These are phyloP conservation scores for Stevia rebaudiana DNA, from an alignment of 140 eudicot species.

Conservation along the genomic window DNA sequence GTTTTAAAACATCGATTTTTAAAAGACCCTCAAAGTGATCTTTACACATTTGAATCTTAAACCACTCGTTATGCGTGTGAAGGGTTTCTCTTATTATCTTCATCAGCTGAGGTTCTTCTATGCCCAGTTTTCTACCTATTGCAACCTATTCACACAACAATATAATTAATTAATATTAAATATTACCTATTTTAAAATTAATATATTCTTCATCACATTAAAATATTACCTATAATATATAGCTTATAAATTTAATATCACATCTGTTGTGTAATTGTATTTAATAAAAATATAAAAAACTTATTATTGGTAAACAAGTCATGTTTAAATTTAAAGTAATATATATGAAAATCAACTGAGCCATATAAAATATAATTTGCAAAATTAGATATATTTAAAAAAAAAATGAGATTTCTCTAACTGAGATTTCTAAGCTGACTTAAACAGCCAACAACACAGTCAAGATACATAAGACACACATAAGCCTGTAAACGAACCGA, in stretches of 20 bases:
- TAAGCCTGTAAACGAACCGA: too few relatives aligned
- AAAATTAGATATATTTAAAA: too few relatives aligned
- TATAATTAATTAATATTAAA: not conserved
- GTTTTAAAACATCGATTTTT: constrained; percentile 66
- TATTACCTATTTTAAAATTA: too few relatives aligned
- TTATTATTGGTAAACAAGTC: not conserved
- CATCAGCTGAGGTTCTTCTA: constrained; percentile 79
- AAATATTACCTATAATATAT: too few relatives aligned
- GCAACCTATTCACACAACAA: constrained; percentile 49
- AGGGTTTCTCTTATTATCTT: constrained; percentile 70
- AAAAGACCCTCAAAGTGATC: constrained; percentile 74
- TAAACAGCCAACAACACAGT: too few relatives aligned
- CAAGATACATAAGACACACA: too few relatives aligned
- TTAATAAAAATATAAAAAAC: not conserved
- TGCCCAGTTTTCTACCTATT: constrained; percentile 75
- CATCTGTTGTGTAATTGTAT: not conserved
- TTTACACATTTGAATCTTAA: constrained; percentile 89
- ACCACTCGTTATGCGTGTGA: constrained; percentile 77
- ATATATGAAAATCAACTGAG: too few relatives aligned
- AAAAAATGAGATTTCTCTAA: too few relatives aligned
- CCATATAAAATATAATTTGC: too few relatives aligned
- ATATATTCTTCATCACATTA: too few relatives aligned
- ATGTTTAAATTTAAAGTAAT: not conserved
- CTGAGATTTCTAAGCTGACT: too few relatives aligned
- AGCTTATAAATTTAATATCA: not conserved